These are phyloP conservation scores for Aethionema arabicum DNA, from an alignment of 345 rosid species.

Conservation along the genomic window DNA sequence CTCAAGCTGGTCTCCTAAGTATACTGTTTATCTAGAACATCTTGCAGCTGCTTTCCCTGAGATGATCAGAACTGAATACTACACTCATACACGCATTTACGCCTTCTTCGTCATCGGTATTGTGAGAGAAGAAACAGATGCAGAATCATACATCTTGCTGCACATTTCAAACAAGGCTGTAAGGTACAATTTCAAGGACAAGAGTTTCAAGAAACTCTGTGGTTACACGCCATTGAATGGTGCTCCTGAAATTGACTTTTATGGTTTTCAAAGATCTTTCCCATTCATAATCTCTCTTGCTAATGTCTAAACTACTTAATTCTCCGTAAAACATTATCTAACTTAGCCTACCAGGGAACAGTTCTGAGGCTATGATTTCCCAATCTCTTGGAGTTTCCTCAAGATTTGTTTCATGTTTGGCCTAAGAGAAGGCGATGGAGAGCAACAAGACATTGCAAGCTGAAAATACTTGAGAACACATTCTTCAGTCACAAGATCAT, in stretches of 20 bases:
- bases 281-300: slow-evolving; percentile 25
- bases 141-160: slow-evolving; percentile 36
- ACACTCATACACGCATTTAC: slow-evolving; percentile 17
- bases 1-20: slow-evolving; percentile 43
- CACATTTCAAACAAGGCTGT: slow-evolving; percentile 32
- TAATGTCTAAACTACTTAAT: slow-evolving; percentile 6
- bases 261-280: slow-evolving; percentile 19
- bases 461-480: slow-evolving; percentile 61
- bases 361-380: slow-evolving; percentile 32
- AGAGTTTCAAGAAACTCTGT: slow-evolving; percentile 35
- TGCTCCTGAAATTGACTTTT: background rate
- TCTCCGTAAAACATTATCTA: no score
- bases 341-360: no score
- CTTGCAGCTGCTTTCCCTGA: slow-evolving; percentile 38
- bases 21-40: slow-evolving; percentile 36
- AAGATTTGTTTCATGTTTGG: slow-evolving; percentile 69
- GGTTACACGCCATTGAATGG: background rate
- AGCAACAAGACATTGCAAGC: slow-evolving; percentile 85
- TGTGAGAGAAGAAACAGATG: slow-evolving; percentile 36
- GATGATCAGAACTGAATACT: slow-evolving; percentile 22
- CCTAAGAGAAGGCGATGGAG: slow-evolving; percentile 82
- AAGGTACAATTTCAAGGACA: slow-evolving; percentile 34
- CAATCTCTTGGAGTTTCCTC: slow-evolving; percentile 65
- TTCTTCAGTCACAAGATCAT: slow-evolving; percentile 54
- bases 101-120: slow-evolving; percentile 28